Evolutionary conservation across 2,329 filamentous ascomycete species (phyloP).

Genomic region (Chaetomium globosum): DNA sequence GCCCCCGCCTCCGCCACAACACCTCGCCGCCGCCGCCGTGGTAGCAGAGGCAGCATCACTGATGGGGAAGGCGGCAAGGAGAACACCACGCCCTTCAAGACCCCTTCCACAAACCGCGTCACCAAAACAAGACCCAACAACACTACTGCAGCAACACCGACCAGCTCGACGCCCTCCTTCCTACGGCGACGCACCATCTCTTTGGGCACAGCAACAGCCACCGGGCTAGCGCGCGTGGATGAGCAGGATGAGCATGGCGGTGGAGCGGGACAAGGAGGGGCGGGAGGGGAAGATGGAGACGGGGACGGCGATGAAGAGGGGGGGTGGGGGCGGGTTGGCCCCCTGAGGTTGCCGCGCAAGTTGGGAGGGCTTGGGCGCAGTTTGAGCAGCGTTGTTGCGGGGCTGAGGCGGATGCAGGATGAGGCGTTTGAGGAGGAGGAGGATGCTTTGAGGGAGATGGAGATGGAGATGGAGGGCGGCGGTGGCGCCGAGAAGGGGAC

Average conservation of each 20-base stretch:
- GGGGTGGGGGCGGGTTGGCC: slow-evolving; percentile 44
- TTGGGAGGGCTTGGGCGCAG: slow-evolving; percentile 52
- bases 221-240: slow-evolving; percentile 40
- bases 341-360: slow-evolving; percentile 59
- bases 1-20: slow-evolving; percentile 40
- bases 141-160: slow-evolving; percentile 44
- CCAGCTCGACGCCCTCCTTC: slow-evolving; percentile 37
- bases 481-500: background rate
- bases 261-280: slow-evolving; percentile 32
- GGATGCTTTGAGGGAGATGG: slow-evolving; percentile 69
- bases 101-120: slow-evolving; percentile 45
- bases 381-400: slow-evolving; percentile 73
- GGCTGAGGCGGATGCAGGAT: slow-evolving; percentile 69
- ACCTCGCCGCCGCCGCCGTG: slow-evolving; percentile 59
- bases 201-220: slow-evolving; percentile 38
- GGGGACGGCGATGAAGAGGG: slow-evolving; percentile 35
- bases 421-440: slow-evolving; percentile 72
- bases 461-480: slow-evolving; percentile 36
- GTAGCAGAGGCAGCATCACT: slow-evolving; percentile 39
- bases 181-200: slow-evolving; percentile 38
- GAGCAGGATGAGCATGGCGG: slow-evolving; percentile 54
- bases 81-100: slow-evolving; percentile 15
- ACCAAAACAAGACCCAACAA: slow-evolving; percentile 4
- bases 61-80: background rate
- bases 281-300: slow-evolving; percentile 32